Percentiles rank a stretch among this genome's conserved stretches.
Conservation (phyloP, 129 eudicot genomes). For the Saposhnikovia divaricata region DNA sequence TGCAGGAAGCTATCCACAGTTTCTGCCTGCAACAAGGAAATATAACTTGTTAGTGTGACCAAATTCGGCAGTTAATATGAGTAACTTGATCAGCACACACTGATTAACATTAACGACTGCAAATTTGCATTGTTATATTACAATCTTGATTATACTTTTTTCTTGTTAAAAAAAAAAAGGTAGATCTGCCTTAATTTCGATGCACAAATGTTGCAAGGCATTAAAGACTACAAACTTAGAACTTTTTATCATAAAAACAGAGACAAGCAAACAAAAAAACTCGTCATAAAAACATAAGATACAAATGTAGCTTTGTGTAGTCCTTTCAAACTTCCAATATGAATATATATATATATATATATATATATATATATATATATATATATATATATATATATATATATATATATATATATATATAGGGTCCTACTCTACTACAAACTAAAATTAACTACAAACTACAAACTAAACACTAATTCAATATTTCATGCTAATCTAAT, state of each 20-base stretch:
- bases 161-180: background rate
- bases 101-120: background rate
- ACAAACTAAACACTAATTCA: no score
- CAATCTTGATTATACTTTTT: background rate
- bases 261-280: background rate
- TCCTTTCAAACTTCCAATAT: background rate
- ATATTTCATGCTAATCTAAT: no score
- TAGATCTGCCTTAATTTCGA: background rate
- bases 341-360: no score
- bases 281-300: background rate
- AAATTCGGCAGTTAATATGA: background rate
- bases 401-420: no score
- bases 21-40: slow-evolving; percentile 47
- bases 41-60: background rate
- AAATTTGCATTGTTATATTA: background rate
- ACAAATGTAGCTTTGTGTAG: background rate
- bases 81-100: background rate
- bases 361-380: no score
- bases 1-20: slow-evolving; percentile 77
- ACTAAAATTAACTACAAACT: no score
- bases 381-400: no score
- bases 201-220: background rate
- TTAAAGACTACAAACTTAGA: background rate
- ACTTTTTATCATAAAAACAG: background rate
- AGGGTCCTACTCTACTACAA: no score